Percentiles rank a stretch among this genome's conserved stretches.
These are phyloP conservation scores for Zostera marina DNA, from an alignment of 116 monocot genomes.

Conservation along the genomic window DNA sequence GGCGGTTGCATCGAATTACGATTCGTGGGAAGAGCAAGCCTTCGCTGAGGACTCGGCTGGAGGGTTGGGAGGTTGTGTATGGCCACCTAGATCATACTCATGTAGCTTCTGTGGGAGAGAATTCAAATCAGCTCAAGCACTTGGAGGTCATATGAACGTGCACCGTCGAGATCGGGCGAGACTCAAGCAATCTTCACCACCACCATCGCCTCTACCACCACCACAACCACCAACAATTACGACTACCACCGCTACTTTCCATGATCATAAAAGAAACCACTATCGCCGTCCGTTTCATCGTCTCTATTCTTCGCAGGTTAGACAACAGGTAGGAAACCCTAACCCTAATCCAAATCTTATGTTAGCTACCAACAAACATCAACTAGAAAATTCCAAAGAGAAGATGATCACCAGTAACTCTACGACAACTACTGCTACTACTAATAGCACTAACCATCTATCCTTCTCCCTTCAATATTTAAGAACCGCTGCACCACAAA, in stretches of 20 bases:
- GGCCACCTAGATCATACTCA: constrained; percentile 54
- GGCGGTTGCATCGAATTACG: constrained; percentile 6
- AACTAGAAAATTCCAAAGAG: neutral
- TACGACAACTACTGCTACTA: neutral
- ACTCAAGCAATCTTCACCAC: constrained; percentile 16
- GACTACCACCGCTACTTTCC: neutral
- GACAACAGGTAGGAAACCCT: constrained; percentile 5
- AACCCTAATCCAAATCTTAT: constrained; percentile 12
- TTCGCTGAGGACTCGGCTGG: constrained; percentile 32
- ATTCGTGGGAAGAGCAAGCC: constrained; percentile 51
- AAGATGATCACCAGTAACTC: too few relatives aligned
- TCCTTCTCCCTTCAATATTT: constrained; percentile 3
- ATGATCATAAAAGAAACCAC: neutral
- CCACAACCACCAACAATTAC: neutral
- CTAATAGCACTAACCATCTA: neutral
- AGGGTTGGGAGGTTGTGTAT: constrained; percentile 20
- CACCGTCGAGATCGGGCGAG: constrained; percentile 51
- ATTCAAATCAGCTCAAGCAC: constrained; percentile 55
- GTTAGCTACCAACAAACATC: neutral
- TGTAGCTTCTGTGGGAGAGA: constrained; percentile 51
- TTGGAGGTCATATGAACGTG: constrained; percentile 43
- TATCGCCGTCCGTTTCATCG: neutral
- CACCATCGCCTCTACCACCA: neutral
- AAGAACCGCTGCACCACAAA: neutral
- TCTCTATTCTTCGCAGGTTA: constrained; percentile 4